Base-by-base conservation (phyloP, 495 filamentous ascomycete species). In the Cercophora samala region DNA sequence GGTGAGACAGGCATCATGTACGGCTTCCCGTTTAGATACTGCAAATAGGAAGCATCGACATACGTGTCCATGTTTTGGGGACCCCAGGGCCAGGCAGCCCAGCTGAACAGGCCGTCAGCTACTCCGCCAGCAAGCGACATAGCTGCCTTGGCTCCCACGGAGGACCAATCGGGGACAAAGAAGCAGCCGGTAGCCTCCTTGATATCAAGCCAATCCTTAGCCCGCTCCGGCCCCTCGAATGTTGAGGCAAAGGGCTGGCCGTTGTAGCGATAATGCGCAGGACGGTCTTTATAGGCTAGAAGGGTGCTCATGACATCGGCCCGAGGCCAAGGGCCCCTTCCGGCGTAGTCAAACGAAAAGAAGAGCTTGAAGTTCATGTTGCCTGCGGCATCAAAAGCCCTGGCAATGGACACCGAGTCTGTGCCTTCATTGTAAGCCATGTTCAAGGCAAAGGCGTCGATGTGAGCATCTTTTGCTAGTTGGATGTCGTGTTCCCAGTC, bases 1-100 rank as follows among this genome's bases (percentile, higher is more conserved):
- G 89, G 89, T 1, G 87, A 86, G 15, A 90, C 84, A 22, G 84
- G 82, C 76, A 79, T 78, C 63, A 78, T 67, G 59, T 78, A 79
- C 5, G 73, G 69, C 72, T 78, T 79, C 17, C 70, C 72, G 3
- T 26, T 46, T 69, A 76, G 52, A 69, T 71, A 17, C 73, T 73
- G 21, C 66, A 74, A 8, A 67, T 69, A 53, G 68, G 71, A 11
- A 29, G 67, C 17, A 73, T 71, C 23, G 64, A 67, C 29, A 68
- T 72, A 23, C 13, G 79, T 82, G 1, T 77, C 77, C 74, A 86
- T 89, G 3, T 80, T 72, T 3, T 84, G 77, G 13, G 85, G 84
- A 15, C 82, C 77, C 15, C 68, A 65, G 3, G 76, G 75, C 78
- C 78, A 80, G 2, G 74, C 67, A 65, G 76, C 75, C 78, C 78